phyloP scores from a whole-genome alignment of 208 protist genomes.

The Leishmania major region DNA sequence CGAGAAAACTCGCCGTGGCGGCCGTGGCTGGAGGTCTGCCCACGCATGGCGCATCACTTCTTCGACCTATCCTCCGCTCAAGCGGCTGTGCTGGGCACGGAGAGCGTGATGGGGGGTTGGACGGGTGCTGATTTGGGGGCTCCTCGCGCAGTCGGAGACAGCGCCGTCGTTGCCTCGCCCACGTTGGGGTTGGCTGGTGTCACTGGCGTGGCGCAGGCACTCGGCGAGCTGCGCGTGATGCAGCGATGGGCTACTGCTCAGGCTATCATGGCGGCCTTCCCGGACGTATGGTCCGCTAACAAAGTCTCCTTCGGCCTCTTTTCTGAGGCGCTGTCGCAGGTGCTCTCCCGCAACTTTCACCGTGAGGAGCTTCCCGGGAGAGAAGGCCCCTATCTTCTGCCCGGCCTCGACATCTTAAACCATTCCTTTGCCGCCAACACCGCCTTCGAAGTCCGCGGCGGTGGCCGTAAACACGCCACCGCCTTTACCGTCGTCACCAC shows the following conservation, averaged over 20 bases:
- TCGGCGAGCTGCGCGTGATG: conserved; percentile 51
- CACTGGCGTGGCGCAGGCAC: conserved; percentile 66
- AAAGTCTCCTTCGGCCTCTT: conserved; percentile 59
- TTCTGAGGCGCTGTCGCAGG: conserved; percentile 73
- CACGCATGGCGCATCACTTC: conserved; percentile 72
- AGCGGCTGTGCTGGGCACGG: conserved; percentile 32
- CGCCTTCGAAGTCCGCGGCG: conserved; percentile 72
- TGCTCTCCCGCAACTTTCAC: conserved; percentile 88
- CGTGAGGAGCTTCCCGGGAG: conserved; percentile 75
- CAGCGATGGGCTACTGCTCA: conserved; percentile 61
- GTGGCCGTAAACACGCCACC: conserved; percentile 74
- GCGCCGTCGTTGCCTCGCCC: not conserved
- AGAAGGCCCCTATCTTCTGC: conserved; percentile 84
- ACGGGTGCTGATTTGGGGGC: not conserved
- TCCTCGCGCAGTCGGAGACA: not conserved
- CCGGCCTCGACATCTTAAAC: conserved; percentile 85
- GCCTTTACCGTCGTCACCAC: conserved; percentile 72
- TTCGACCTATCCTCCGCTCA: conserved; percentile 51
- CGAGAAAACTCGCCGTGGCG: conserved; percentile 49
- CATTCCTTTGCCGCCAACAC: conserved; percentile 71
- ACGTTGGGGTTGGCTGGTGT: conserved; percentile 7
- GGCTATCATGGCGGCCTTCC: conserved; percentile 47
- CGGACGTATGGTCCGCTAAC: conserved; percentile 52
- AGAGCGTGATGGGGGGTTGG: not conserved
- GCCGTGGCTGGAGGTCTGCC: conserved; percentile 78